Conservation (phyloP, 345 rosid species). For the Rubroshorea leprosula region DNA sequence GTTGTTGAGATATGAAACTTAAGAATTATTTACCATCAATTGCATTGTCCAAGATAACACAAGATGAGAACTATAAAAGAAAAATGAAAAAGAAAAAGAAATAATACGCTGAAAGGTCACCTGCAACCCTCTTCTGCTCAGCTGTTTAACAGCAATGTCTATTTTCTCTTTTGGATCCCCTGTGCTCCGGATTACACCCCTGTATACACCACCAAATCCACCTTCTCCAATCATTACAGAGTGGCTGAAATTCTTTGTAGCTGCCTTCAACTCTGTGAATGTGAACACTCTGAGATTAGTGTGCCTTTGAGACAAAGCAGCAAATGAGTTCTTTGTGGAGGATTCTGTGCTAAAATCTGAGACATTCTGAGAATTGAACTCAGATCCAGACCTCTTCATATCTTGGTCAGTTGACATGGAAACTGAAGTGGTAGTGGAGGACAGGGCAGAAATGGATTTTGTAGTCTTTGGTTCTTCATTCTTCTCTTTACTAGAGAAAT, state of each 20-base stretch:
- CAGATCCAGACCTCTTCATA: slow-evolving; percentile 58
- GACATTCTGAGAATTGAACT: slow-evolving; percentile 51
- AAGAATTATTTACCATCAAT: too few species aligned
- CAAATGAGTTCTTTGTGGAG: slow-evolving; percentile 54
- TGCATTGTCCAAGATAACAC: too few species aligned
- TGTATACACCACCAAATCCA: slow-evolving; percentile 87
- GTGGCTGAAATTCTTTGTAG: slow-evolving; percentile 87
- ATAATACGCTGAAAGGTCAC: slow-evolving; percentile 21
- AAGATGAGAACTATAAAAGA: too few species aligned
- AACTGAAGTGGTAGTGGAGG: slow-evolving; percentile 16
- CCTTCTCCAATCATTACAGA: slow-evolving; percentile 94
- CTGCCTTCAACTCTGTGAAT: slow-evolving; percentile 63
- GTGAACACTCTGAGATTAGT: slow-evolving; percentile 68
- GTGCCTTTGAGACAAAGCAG: slow-evolving; percentile 60
- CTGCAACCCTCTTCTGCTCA: slow-evolving; percentile 89
- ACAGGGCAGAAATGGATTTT: slow-evolving; percentile 44
- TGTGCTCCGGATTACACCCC: slow-evolving; percentile 52
- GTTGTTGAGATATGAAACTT: too few species aligned
- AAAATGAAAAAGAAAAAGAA: neutral
- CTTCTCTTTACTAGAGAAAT: slow-evolving; percentile 39
- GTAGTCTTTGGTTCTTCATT: slow-evolving; percentile 37
- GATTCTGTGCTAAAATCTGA: slow-evolving; percentile 66
- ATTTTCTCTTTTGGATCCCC: slow-evolving; percentile 60
- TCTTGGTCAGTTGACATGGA: slow-evolving; percentile 49
- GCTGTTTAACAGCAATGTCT: slow-evolving; percentile 90